Conservation (phyloP, 2,329 filamentous ascomycete species). For the Orbilia blumenaviensis region DNA sequence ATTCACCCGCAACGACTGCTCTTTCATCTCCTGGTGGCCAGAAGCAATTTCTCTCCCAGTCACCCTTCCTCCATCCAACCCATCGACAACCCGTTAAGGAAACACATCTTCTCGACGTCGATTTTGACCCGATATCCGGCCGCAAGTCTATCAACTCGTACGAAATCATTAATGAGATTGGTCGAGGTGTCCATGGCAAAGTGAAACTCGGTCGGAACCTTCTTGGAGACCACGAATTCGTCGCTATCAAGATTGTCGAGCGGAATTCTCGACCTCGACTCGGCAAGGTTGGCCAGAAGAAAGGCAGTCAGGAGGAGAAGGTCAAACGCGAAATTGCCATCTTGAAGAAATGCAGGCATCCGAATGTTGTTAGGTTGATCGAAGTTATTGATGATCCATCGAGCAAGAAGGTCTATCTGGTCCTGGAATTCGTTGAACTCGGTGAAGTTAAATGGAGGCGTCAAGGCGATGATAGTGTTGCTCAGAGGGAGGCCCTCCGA, state of each 20-base stretch:
- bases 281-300: constrained; percentile 72
- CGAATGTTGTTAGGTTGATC: constrained; percentile 93
- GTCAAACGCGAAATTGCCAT: constrained; percentile 97
- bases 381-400: constrained; percentile 98
- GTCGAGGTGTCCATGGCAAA: constrained; percentile 94
- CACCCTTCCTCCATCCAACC: constrained; percentile 55
- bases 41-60: constrained; percentile 46
- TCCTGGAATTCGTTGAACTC: constrained; percentile 91
- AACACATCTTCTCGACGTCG: constrained; percentile 66
- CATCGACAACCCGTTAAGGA: constrained; percentile 57
- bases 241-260: constrained; percentile 98
- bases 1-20: constrained; percentile 49
- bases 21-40: constrained; percentile 48
- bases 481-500: constrained; percentile 80
- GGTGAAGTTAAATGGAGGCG: constrained; percentile 95
- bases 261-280: constrained; percentile 90
- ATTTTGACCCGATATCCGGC: constrained; percentile 86
- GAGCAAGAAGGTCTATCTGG: constrained; percentile 97
- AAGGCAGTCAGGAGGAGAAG: constrained; percentile 68
- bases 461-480: constrained; percentile 83
- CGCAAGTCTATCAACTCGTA: constrained; percentile 98
- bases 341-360: constrained; percentile 95
- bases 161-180: constrained; percentile 94
- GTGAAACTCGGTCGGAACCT: constrained; percentile 91
- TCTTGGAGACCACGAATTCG: constrained; percentile 64